phyloP scores from a whole-genome alignment of 2,329 filamentous ascomycete species.

The Talaromyces pinophilus region DNA sequence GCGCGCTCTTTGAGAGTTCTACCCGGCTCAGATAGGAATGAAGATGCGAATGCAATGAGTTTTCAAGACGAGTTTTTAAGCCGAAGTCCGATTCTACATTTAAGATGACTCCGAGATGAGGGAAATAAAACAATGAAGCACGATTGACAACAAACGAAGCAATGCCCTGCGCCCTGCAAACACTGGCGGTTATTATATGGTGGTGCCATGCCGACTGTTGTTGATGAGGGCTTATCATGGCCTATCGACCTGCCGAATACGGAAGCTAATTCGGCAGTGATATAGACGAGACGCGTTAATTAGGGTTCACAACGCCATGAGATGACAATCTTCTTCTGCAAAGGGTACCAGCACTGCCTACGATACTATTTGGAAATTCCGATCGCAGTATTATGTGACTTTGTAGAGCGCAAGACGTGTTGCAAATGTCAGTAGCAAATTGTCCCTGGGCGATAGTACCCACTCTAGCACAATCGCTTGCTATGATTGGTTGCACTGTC shows the following conservation, averaged over 20 bases:
- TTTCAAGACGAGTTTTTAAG: not conserved
- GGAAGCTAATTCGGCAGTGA: not conserved
- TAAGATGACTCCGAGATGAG: not conserved
- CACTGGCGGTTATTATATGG: not conserved
- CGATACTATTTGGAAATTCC: not conserved
- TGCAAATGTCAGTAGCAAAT: not conserved
- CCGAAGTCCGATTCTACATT: not conserved
- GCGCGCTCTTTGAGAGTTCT: not conserved
- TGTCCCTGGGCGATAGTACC: not conserved
- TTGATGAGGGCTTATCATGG: conserved; percentile 9
- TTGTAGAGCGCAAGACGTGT: too few relatives aligned
- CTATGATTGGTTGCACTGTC: not conserved
- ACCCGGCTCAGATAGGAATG: not conserved
- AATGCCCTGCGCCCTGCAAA: not conserved
- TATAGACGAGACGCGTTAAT: not conserved
- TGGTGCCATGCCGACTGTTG: not conserved
- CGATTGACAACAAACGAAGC: not conserved
- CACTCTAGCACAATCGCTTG: too few relatives aligned
- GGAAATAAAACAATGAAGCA: not conserved
- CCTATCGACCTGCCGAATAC: conserved; percentile 13
- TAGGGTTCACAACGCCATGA: not conserved
- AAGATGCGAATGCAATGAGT: not conserved
- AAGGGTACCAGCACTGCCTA: not conserved
- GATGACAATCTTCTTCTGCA: not conserved
- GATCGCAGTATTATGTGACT: not conserved